These are phyloP conservation scores for Sistotremastrum niveocremeum DNA, from an alignment of 768 basidiomycete genomes.

Conservation along the genomic window DNA sequence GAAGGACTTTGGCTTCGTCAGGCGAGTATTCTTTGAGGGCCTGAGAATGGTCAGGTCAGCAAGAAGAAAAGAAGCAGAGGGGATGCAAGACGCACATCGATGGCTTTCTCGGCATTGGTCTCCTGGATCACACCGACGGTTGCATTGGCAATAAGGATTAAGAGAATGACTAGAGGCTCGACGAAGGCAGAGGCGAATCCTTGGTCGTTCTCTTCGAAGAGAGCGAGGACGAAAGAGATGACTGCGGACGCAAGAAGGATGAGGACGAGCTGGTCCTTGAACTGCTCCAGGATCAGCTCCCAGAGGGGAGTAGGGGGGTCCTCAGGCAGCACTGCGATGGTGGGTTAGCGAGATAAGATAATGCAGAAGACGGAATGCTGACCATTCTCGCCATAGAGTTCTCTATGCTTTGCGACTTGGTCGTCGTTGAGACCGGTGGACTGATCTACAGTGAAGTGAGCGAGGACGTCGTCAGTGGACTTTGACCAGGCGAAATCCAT, in stretches of 20 bases:
- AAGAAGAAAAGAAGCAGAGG: background rate
- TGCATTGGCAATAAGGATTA: conserved; percentile 95
- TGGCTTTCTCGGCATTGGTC: conserved; percentile 89
- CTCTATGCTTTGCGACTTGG: conserved; percentile 59
- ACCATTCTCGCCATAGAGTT: conserved; percentile 83
- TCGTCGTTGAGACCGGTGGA: conserved; percentile 47
- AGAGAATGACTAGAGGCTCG: conserved; percentile 86
- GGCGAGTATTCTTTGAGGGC: conserved; percentile 95
- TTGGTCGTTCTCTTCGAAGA: conserved; percentile 56
- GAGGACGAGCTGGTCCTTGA: conserved; percentile 96
- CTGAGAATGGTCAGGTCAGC: conserved; percentile 25
- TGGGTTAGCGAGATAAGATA: background rate
- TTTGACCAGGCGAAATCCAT: conserved; percentile 76
- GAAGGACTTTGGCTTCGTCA: conserved; percentile 85
- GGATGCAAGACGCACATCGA: conserved; percentile 60
- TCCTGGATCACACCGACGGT: conserved; percentile 96
- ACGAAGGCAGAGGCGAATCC: conserved; percentile 78
- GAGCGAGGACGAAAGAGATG: conserved; percentile 83
- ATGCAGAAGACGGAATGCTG: background rate
- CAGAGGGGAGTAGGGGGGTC: conserved; percentile 84
- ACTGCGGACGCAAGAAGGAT: conserved; percentile 91
- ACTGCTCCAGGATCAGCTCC: conserved; percentile 95
- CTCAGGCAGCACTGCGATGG: conserved; percentile 69
- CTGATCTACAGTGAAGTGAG: conserved; percentile 57
- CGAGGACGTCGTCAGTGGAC: conserved; percentile 52